phyloP scores from a whole-genome alignment of 768 basidiomycete genomes.

The Collybiopsis luxurians region DNA sequence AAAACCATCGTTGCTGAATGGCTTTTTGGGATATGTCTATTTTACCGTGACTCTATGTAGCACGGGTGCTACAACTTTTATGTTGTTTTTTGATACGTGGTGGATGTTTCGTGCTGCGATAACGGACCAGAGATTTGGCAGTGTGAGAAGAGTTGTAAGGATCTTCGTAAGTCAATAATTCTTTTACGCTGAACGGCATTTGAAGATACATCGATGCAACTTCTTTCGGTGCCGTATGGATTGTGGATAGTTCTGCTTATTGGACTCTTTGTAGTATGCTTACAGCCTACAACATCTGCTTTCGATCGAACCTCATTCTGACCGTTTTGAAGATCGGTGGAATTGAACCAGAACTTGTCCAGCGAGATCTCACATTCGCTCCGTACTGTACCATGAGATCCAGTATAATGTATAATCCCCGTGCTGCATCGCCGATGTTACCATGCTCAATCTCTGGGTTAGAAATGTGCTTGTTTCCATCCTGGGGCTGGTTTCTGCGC shows the following conservation, averaged over 20 bases:
- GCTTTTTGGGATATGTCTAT: too few species aligned
- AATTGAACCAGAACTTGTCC: background rate
- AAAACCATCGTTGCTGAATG: too few species aligned
- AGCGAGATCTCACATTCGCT: background rate
- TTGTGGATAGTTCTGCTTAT: background rate
- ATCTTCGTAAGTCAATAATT: background rate
- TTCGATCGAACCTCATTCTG: too few species aligned
- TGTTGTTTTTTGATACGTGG: background rate
- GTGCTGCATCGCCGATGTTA: too few species aligned
- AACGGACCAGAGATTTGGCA: background rate
- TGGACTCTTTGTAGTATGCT: background rate
- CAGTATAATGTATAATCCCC: background rate
- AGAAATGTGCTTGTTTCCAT: background rate
- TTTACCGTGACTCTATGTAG: too few species aligned
- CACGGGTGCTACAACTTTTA: background rate
- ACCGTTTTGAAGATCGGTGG: background rate
- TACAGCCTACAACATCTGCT: background rate
- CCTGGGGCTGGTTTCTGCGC: background rate
- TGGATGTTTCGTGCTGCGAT: background rate
- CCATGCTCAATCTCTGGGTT: background rate
- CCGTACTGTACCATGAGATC: background rate
- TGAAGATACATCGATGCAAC: background rate
- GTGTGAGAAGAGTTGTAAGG: background rate
- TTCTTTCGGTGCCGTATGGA: background rate
- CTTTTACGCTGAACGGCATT: background rate